Evolutionary conservation across 768 basidiomycete genomes (phyloP).

Genomic region (Macrolepiota fuliginosa): DNA sequence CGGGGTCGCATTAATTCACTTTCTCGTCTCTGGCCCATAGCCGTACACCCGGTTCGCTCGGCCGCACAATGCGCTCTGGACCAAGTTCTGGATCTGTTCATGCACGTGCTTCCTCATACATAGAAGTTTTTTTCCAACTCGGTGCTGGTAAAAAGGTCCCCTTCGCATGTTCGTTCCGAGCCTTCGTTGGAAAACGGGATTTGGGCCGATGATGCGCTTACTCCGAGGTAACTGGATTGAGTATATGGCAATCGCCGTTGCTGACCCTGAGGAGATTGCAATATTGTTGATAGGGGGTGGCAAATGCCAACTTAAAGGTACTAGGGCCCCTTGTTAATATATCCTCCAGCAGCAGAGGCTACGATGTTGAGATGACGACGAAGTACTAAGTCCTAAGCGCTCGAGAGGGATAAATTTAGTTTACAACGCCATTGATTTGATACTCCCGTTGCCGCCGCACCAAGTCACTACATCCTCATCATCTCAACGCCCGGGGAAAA

Average conservation of each 20-base stretch:
- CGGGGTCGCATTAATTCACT: neutral
- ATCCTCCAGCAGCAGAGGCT: neutral
- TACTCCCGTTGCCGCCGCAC: neutral
- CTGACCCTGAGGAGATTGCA: neutral
- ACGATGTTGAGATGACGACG: neutral
- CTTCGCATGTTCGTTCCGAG: conserved; percentile 2
- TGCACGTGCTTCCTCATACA: neutral
- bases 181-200: neutral
- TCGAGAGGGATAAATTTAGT: neutral
- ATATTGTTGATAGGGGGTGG: neutral
- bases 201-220: neutral
- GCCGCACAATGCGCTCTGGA: neutral
- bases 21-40: conserved; percentile 1
- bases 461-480: neutral
- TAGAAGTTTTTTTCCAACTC: neutral
- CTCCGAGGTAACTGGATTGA: neutral
- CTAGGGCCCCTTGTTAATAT: neutral
- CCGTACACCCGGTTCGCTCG: neutral
- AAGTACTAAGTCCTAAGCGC: neutral
- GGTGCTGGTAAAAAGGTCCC: neutral
- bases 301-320: neutral
- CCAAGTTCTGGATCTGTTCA: neutral
- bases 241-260: neutral
- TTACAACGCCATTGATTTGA: neutral
- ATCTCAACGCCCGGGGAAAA: neutral